Evolutionary conservation across 148 eudicot genomes (phyloP), one percentile per base, ranked within the genome.

Genomic region (Vaccinium corymbosum): DNA sequence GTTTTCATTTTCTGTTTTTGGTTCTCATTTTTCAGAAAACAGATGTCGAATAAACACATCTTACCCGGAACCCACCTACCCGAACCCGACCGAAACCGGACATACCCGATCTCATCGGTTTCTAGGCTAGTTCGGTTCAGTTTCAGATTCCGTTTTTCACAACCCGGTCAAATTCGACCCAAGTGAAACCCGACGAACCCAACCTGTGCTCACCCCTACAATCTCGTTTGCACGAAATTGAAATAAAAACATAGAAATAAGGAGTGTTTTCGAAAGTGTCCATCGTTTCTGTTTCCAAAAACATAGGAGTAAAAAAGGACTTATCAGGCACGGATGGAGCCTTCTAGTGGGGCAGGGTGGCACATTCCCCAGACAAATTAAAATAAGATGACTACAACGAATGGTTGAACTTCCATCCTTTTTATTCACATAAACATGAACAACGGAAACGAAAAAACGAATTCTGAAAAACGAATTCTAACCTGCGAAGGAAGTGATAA

Each of bases 401-500:
- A 68, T 68, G 73, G 16, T 64, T 68, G 16, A 68, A 6, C 17
- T 27, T 68, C 29, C 17, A 27, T 68, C 73, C 35, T 68, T 12
- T 14, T 27, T 27, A 38, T 27, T 68, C 29, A 66, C 35, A 38
- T 27, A 13, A 29, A 68, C 7, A 15, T 6, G 17, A 27, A 12
- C 22, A 27, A 29, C 55, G 1, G 1, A 14, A 76, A 76, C 9
- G 71, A 42, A 16, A 66, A 66, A 16, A 42, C 0, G 46, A 25
- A 2, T 49, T 68, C 22, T 12, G 17, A 32, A 6, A 14, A 19
- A 51, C 9, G 11, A 11, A 38, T 38, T 22, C 89, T 84, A 35
- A 95, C 98, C 90, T 90, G 83, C 95, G 97, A 78, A 94, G 94
- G 82, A 94, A 97, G 84, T 94, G 90, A 81, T 94, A 97, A 0